Evolutionary conservation across 495 filamentous ascomycete genomes (phyloP), one percentile per base, ranked within the genome.

Genomic region (Hypoxylon rickii): DNA sequence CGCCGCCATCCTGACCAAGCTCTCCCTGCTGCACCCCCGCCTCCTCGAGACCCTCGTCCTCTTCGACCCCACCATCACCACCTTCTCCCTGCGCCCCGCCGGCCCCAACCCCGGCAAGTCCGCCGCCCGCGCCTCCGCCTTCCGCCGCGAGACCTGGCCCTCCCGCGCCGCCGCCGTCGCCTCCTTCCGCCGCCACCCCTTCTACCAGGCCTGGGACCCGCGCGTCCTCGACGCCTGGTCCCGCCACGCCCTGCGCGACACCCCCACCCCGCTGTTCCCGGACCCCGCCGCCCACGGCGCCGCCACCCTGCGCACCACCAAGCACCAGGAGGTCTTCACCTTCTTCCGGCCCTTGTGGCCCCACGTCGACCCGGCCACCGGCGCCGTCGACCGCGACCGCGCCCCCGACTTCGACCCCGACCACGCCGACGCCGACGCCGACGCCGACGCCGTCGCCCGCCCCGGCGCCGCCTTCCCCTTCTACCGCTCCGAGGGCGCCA

Each of bases 31-130:
- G 55, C 89, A 96, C 73, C 92, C 94, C 7, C 85, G 92, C 3
- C 83, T 97, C 7, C 79, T 97, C 53, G 79, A 85, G 44, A 83
- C 84, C 2, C 64, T 96, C 5, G 77, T 96, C 40, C 80, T 95
- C 4, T 73, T 97, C 1, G 93, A 97, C 68, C 91, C 92, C 3
- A 85, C 89, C 24, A 81, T 93, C 45, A 83, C 88, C 61, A 71
- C 69, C 29, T 73, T 79, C 65, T 67, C 70, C 29, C 78, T 76
- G 24, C 24, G 24, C 24, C 24, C 24, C 46, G 68, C 60, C 17
- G 56, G 37, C 39, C 3, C 0, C 41, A 68, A 62, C 39, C 71
- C 66, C 24, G 53, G 55, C 12, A 64, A 70, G 15, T 54, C 72
- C 58, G 72, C 76, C 4, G 80, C 80, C 6, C 75, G 76, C 51